Evolutionary conservation across 805 yeast species (phyloP), one percentile per base, ranked within the genome.

Genomic region (Pichia paraexigua): DNA sequence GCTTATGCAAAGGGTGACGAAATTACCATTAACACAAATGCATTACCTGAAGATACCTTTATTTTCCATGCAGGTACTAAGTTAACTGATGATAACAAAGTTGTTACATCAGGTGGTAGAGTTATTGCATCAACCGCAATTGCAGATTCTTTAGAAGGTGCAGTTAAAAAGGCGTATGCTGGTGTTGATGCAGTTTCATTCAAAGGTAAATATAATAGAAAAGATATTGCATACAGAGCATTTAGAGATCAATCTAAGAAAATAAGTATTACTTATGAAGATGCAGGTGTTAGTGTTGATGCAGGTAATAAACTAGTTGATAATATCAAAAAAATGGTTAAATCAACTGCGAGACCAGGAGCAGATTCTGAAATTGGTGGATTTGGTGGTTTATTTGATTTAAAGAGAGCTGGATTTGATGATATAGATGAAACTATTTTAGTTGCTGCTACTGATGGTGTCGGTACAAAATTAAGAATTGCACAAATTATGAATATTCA

Each of bases 301-400:
- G 85, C 87, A 55, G 99, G 99, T 60, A 94, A 94, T 71, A 65
- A 77, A 59, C 79, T 94, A 51, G 98, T 94, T 43, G 91, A 91
- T 66, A 82, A 84, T 61, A 94, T 94, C 71, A 94, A 94, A 71
- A 80, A 83, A 47, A 80, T 83, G 70, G 99, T 94, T 48, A 88
- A 85, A 67, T 85, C 96, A 7, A 94, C 99, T 11, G 83, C 86
- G 41, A 84, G 99, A 71, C 77, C 95, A 35, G 99, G 99, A 63
- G 94, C 99, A 37, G 97, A 94, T 64, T 87, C 97, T 17, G 96
- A 90, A 60, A 94, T 94, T 61, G 99, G 99, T 65, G 99, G 99
- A 2, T 94, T 94, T 64, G 99, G 99, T 59, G 99, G 99, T 59
- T 72, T 92, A 43, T 95, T 94, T 59, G 99, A 95, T 67, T 76